Evolutionary conservation across 768 basidiomycete genomes (phyloP).

Genomic region (Scleroderma citrinum): DNA sequence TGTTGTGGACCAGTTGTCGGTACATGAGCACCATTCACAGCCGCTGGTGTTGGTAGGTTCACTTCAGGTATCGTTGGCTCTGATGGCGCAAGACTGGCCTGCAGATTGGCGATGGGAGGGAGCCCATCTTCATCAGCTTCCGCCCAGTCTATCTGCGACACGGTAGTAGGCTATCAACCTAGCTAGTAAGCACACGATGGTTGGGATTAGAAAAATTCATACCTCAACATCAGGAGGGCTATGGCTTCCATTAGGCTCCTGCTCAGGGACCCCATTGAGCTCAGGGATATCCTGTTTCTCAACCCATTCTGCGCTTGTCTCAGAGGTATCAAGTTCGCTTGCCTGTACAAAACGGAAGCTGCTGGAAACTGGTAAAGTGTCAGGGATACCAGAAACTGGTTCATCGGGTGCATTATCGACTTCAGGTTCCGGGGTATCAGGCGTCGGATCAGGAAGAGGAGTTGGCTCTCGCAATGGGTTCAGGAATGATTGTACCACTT

Average conservation of each 20-base stretch:
- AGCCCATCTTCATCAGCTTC: constrained; percentile 69
- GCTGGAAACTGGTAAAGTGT: constrained; percentile 34
- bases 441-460: constrained; percentile 29
- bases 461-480: constrained; percentile 37
- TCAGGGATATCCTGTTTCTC: constrained; percentile 38
- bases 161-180: constrained; percentile 10
- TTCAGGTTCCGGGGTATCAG: constrained; percentile 22
- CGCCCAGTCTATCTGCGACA: constrained; percentile 70
- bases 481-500: constrained; percentile 49
- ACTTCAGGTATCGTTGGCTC: constrained; percentile 61
- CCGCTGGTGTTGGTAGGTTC: constrained; percentile 18
- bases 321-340: constrained; percentile 67
- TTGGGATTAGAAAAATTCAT: background rate
- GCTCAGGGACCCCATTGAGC: constrained; percentile 10
- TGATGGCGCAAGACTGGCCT: constrained; percentile 72
- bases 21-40: constrained; percentile 16
- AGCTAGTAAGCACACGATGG: constrained; percentile 3
- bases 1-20: constrained; percentile 14
- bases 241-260: constrained; percentile 9
- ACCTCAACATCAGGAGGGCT: constrained; percentile 30
- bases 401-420: constrained; percentile 13
- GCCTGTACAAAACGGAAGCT: constrained; percentile 80
- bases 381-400: constrained; percentile 38
- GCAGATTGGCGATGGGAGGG: constrained; percentile 70
- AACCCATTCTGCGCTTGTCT: constrained; percentile 52